Percentiles rank a stretch among this genome's conserved stretches.
Evolutionary conservation across 2,329 filamentous ascomycete genomes (phyloP).

Genomic region (Colletotrichum sp.): DNA sequence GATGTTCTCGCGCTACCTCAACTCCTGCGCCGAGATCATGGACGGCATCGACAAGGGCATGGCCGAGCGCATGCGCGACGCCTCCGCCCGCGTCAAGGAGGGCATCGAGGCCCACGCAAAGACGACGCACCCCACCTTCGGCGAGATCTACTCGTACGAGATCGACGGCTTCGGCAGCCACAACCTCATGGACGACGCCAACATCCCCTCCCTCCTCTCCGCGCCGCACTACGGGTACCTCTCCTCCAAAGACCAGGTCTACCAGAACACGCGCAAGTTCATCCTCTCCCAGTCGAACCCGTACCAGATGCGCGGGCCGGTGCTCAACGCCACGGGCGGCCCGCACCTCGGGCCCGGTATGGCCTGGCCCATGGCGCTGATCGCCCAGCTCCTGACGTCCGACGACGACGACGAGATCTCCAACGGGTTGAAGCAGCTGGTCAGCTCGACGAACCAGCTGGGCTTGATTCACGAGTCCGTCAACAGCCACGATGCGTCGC

Average conservation of each 20-base stretch:
- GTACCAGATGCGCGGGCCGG: slow-evolving; percentile 66
- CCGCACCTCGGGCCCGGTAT: slow-evolving; percentile 65
- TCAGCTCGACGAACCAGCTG: slow-evolving; percentile 73
- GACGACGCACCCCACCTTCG: slow-evolving; percentile 63
- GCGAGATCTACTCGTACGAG: slow-evolving; percentile 72
- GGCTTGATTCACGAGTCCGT: slow-evolving; percentile 85
- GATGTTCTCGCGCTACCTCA: slow-evolving; percentile 74
- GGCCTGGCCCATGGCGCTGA: slow-evolving; percentile 87
- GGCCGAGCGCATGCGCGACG: slow-evolving; percentile 59
- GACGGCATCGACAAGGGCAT: slow-evolving; percentile 52
- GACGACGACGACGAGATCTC: slow-evolving; percentile 78
- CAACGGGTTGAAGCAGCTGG: slow-evolving; percentile 63
- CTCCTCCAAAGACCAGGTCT: slow-evolving; percentile 64
- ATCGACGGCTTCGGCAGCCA: slow-evolving; percentile 70
- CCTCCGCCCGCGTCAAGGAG: slow-evolving; percentile 63
- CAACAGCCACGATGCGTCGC: slow-evolving; percentile 62
- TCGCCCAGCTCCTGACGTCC: slow-evolving; percentile 80
- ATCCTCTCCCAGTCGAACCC: slow-evolving; percentile 75
- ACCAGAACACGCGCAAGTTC: slow-evolving; percentile 79
- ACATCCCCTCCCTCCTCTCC: slow-evolving; percentile 66
- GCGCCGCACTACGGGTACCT: slow-evolving; percentile 64
- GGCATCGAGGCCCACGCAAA: slow-evolving; percentile 75
- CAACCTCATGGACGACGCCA: slow-evolving; percentile 69
- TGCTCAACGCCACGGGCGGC: slow-evolving; percentile 56
- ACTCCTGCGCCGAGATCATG: slow-evolving; percentile 51